These are phyloP conservation scores for Rhizomucor miehei DNA, from an alignment of 371 early-diverging fungal genomes.

Conservation along the genomic window DNA sequence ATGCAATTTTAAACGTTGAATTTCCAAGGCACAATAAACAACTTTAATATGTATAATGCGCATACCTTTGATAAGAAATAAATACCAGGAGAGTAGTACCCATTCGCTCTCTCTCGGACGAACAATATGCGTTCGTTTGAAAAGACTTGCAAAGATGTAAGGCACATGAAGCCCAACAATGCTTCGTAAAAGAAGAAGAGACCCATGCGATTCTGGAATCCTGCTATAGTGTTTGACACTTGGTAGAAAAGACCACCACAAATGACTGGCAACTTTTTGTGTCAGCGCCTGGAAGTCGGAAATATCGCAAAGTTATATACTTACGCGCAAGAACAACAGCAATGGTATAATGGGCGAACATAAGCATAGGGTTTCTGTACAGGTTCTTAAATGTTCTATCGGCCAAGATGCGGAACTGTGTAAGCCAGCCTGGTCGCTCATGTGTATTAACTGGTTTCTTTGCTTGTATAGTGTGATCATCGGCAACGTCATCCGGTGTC, in stretches of 20 bases:
- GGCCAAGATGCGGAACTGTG: slow-evolving; percentile 81
- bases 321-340: slow-evolving; percentile 68
- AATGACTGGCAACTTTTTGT: slow-evolving; percentile 34
- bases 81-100: slow-evolving; percentile 77
- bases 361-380: slow-evolving; percentile 83
- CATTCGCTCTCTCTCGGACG: slow-evolving; percentile 82
- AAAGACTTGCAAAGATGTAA: slow-evolving; percentile 76
- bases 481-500: slow-evolving; percentile 17
- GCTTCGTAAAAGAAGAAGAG: slow-evolving; percentile 83
- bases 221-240: slow-evolving; percentile 75
- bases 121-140: slow-evolving; percentile 73
- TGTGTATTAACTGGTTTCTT: slow-evolving; percentile 31
- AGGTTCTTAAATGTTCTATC: slow-evolving; percentile 84
- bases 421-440: slow-evolving; percentile 61
- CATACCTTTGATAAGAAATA: slow-evolving; percentile 71
- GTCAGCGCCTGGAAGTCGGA: too few species aligned
- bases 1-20: slow-evolving; percentile 17
- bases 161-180: slow-evolving; percentile 75
- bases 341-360: slow-evolving; percentile 81
- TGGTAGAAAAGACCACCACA: slow-evolving; percentile 85
- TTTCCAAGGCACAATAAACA: too few species aligned
- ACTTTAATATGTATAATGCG: too few species aligned
- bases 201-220: slow-evolving; percentile 89
- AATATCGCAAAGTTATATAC: slow-evolving; percentile 14
- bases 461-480: slow-evolving; percentile 11